phyloP scores from a whole-genome alignment of 2,329 filamentous ascomycete species.

The Tolypocladium nubicola region DNA sequence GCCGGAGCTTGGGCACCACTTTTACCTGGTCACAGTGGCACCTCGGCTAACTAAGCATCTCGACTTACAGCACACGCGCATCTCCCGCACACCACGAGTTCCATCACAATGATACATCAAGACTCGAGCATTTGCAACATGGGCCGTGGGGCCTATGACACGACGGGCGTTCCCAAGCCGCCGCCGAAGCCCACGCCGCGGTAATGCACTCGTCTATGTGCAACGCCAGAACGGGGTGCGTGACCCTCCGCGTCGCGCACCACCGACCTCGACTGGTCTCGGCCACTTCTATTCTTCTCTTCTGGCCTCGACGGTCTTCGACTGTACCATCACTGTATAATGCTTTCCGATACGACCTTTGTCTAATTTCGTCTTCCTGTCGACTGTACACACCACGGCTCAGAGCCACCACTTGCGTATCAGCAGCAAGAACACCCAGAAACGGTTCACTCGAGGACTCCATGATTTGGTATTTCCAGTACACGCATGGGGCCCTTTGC shows the following conservation, averaged over 20 bases:
- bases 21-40: neutral
- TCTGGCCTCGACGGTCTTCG: constrained; percentile 9
- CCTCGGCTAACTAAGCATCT: constrained; percentile 1
- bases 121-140: constrained; percentile 29
- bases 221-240: neutral
- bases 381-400: constrained; percentile 24
- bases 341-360: constrained; percentile 11
- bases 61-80: neutral
- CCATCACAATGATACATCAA: constrained; percentile 24
- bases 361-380: constrained; percentile 16
- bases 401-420: constrained; percentile 26
- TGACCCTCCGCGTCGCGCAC: neutral
- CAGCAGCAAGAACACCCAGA: constrained; percentile 21
- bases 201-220: constrained; percentile 14
- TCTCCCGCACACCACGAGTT: constrained; percentile 3
- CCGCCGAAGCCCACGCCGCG: constrained; percentile 29
- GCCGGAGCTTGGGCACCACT: neutral
- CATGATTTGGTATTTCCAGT: constrained; percentile 1
- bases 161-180: constrained; percentile 38
- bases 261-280: neutral
- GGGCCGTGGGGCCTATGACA: constrained; percentile 42
- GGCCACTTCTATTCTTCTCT: constrained; percentile 8
- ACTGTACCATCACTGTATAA: constrained; percentile 13
- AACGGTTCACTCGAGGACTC: constrained; percentile 7
- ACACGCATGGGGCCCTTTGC: constrained; percentile 5